Evolutionary conservation across 1,284 basidiomycete species (phyloP).

Genomic region (Leccinum pallidistipes): DNA sequence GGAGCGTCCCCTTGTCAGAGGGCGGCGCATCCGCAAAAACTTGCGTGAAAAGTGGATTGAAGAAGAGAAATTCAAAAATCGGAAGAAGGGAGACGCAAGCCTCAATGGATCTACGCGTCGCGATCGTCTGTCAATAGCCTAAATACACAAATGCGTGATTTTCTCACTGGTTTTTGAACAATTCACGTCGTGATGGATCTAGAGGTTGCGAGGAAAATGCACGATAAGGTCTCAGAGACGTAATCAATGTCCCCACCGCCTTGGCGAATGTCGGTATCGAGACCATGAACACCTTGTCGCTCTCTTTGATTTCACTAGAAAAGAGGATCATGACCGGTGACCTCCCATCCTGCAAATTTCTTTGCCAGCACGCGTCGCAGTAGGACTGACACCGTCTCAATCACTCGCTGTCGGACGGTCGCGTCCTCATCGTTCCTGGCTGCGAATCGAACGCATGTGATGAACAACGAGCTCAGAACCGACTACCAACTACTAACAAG

Average conservation of each 20-base stretch:
- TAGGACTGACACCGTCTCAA: conserved; percentile 50
- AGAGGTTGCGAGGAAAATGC: too few relatives aligned
- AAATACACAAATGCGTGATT: too few relatives aligned
- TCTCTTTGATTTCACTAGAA: conserved; percentile 55
- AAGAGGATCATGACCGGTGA: conserved; percentile 63
- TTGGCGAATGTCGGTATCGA: too few relatives aligned
- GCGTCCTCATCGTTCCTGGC: conserved; percentile 34
- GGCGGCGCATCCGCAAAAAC: conserved; percentile 23
- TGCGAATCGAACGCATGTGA: conserved; percentile 40
- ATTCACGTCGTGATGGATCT: too few relatives aligned
- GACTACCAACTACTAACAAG: conserved; percentile 43
- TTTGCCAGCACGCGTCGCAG: conserved; percentile 51
- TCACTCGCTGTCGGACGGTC: conserved; percentile 37
- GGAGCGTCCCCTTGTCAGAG: conserved; percentile 18
- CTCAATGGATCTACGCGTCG: too few relatives aligned
- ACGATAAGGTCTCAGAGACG: too few relatives aligned
- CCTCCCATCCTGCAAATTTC: conserved; percentile 62
- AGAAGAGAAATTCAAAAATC: too few relatives aligned
- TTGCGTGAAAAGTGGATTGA: too few relatives aligned
- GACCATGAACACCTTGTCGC: conserved; percentile 59
- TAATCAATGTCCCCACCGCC: too few relatives aligned
- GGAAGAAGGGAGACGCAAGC: too few relatives aligned
- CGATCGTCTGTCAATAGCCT: too few relatives aligned
- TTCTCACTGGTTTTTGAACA: too few relatives aligned
- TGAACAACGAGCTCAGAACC: conserved; percentile 49